phyloP scores from a whole-genome alignment of 1,284 basidiomycete genomes.

The Cutaneotrichosporon curvatum region DNA sequence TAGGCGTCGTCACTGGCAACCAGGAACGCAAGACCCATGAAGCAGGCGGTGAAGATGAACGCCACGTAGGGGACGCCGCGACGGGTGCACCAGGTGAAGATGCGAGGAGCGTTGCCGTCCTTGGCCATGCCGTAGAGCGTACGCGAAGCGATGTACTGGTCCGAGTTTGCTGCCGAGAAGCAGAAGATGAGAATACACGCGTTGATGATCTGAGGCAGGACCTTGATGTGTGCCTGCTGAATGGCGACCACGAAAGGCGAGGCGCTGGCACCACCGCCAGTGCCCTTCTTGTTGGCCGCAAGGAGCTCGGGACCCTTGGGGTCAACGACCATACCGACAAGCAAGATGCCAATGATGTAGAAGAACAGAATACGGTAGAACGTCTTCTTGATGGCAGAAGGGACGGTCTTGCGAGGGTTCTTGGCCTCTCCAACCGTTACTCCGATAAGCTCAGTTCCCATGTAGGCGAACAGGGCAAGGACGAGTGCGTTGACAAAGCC shows the following conservation, averaged over 20 bases:
- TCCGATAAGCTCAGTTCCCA: constrained; percentile 55
- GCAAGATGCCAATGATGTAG: constrained; percentile 52
- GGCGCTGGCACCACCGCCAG: constrained; percentile 55
- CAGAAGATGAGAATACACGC: constrained; percentile 42
- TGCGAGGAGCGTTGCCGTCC: constrained; percentile 51
- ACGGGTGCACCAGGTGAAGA: constrained; percentile 48
- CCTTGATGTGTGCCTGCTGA: constrained; percentile 45
- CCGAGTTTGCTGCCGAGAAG: constrained; percentile 53
- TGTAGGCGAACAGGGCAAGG: constrained; percentile 48
- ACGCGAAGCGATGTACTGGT: constrained; percentile 52
- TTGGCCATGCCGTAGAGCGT: constrained; percentile 53
- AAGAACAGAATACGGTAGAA: constrained; percentile 59
- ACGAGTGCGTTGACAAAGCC: constrained; percentile 53
- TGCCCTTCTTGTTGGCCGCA: constrained; percentile 50
- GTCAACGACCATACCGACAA: constrained; percentile 58
- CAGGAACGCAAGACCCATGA: constrained; percentile 43
- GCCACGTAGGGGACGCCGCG: constrained; percentile 48
- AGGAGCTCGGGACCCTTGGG: constrained; percentile 38
- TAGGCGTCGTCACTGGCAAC: constrained; percentile 22
- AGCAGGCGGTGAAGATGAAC: constrained; percentile 39
- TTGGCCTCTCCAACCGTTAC: constrained; percentile 48
- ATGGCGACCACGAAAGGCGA: constrained; percentile 68
- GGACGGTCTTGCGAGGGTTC: constrained; percentile 57
- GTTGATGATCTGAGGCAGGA: constrained; percentile 49
- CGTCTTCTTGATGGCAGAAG: constrained; percentile 53